Base-by-base conservation (phyloP, 805 yeast species). In the Sugiyamaella qingdaonensis region DNA sequence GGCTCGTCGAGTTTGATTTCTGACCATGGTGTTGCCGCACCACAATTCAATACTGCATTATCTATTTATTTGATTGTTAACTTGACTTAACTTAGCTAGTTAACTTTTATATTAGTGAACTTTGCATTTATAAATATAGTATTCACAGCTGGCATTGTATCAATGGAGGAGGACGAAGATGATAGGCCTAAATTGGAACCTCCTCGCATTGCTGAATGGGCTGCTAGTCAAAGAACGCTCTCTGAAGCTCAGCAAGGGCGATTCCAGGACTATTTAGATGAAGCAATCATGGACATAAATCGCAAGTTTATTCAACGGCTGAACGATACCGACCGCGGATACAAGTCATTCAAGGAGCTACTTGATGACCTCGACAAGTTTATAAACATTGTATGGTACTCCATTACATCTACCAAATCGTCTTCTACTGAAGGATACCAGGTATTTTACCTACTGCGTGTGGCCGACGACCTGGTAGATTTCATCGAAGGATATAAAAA, bases 401-500 rank as follows among this genome's bases (percentile, higher is more conserved):
- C 89, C 0, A 72, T 85, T 14, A 75, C 73, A 42, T 42, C 37
- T 24, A 56, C 55, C 1, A 43, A 55, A 18, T 39, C 43, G 19
- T 45, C 54, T 7, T 49, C 59, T 14, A 79, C 79, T 61, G 88
- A 87, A 0, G 37, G 47, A 2, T 27, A 27, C 16, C 91, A 85
- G 64, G 72, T 78, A 0, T 81, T 81, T 49, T 85, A 84, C 59
- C 66, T 85, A 14, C 70, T 88, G 21, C 75, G 76, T 39, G 74
- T 86, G 1, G 78, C 88, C 47, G 88, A 86, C 48, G 90, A 85
- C 56, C 62, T 85, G 29, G 75, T 81, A 46, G 91, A 85, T 57
- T 85, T 78, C 59, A 58, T 83, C 8, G 75, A 71, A 11, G 81
- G 76, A 58, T 72, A 72, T 51, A 44, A 45, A 8, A 21, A 21